phyloP scores from a whole-genome alignment of 352 stramenopile genomes.

The Pythium chondricola region DNA sequence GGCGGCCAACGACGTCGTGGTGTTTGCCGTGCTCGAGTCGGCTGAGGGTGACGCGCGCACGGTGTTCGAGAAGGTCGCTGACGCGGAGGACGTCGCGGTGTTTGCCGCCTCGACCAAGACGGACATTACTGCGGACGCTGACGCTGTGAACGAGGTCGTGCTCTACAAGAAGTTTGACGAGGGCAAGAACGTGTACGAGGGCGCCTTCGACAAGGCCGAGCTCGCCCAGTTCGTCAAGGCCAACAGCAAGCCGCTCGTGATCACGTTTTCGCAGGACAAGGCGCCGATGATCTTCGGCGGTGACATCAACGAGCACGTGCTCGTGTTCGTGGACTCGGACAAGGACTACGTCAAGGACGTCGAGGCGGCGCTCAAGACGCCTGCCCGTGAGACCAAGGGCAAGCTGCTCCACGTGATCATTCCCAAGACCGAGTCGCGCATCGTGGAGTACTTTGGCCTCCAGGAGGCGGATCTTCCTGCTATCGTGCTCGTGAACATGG shows the following conservation, averaged over 20 bases:
- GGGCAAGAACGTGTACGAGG: conserved; percentile 70
- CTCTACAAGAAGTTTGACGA: conserved; percentile 88
- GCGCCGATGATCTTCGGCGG: conserved; percentile 89
- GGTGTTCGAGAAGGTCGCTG: conserved; percentile 71
- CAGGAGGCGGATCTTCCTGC: conserved; percentile 81
- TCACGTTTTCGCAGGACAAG: conserved; percentile 88
- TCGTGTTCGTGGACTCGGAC: conserved; percentile 77
- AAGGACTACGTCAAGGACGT: conserved; percentile 61
- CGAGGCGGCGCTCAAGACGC: conserved; percentile 49
- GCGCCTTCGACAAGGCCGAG: conserved; percentile 59
- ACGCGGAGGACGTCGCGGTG: conserved; percentile 65
- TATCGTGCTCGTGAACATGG: conserved; percentile 89
- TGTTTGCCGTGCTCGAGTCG: conserved; percentile 79
- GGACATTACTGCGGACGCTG: conserved; percentile 49
- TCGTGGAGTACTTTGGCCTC: conserved; percentile 93
- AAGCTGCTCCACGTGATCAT: conserved; percentile 89
- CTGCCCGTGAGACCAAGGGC: conserved; percentile 77
- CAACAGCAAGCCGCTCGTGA: conserved; percentile 86
- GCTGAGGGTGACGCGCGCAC: conserved; percentile 62
- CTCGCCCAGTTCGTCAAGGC: conserved; percentile 63
- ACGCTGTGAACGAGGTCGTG: conserved; percentile 56
- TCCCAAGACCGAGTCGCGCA: conserved; percentile 79
- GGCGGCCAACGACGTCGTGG: conserved; percentile 79
- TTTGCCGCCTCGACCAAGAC: conserved; percentile 72
- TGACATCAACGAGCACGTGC: conserved; percentile 80